Conservation (phyloP, 139 green algal species). For the Astrephomene gubernaculifera region DNA sequence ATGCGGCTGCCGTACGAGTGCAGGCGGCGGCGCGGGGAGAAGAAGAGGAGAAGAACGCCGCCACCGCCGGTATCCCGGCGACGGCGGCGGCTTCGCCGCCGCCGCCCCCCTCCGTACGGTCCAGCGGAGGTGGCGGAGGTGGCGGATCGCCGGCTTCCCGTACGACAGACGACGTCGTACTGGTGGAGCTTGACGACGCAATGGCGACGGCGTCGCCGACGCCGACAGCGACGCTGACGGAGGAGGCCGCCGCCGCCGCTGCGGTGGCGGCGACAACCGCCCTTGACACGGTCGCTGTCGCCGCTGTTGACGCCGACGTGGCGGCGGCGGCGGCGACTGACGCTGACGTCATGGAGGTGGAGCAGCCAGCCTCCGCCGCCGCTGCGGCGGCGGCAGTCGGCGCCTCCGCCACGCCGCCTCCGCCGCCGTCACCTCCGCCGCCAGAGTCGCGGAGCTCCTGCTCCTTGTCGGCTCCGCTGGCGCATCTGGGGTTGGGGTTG, state of each 20-base stretch:
- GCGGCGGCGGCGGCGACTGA: background rate
- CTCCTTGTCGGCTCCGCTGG: slow-evolving; percentile 31
- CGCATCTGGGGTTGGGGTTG: slow-evolving; percentile 56
- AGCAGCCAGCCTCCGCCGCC: background rate
- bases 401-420: background rate
- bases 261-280: background rate
- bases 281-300: background rate
- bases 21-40: background rate
- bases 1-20: slow-evolving; percentile 9
- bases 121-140: too few relatives aligned
- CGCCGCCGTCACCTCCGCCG: background rate
- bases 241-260: background rate
- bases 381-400: slow-evolving; percentile 11
- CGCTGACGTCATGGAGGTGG: background rate
- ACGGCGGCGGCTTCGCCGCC: slow-evolving; percentile 29
- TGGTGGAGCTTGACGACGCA: too few relatives aligned
- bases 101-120: too few relatives aligned
- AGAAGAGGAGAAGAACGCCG: background rate
- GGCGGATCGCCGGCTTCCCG: too few relatives aligned
- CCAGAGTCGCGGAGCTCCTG: background rate
- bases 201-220: slow-evolving; percentile 25
- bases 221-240: background rate
- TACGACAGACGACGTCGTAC: too few relatives aligned
- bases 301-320: too few relatives aligned
- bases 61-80: background rate